phyloP scores from a whole-genome alignment of 306 rosid genomes.

The Quercus berberidifolia region DNA sequence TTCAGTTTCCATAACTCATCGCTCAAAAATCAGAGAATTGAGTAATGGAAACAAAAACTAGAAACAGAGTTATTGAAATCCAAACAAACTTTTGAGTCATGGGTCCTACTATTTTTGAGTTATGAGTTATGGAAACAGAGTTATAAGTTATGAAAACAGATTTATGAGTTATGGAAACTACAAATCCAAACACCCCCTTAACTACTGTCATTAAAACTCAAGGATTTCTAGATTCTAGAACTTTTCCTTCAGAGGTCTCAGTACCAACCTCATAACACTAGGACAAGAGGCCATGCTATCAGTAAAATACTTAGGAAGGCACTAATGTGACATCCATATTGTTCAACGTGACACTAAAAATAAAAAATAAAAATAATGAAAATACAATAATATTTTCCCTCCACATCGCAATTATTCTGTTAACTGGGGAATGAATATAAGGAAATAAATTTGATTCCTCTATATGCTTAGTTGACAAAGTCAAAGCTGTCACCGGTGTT shows the following conservation, averaged over 20 bases:
- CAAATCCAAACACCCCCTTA: too few species aligned
- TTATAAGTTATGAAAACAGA: too few species aligned
- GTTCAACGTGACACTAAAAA: background rate
- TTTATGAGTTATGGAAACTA: too few species aligned
- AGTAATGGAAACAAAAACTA: too few species aligned
- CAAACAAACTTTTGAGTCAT: too few species aligned
- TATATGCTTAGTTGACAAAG: background rate
- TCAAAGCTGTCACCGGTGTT: background rate
- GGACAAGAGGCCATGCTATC: background rate
- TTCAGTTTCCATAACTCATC: too few species aligned
- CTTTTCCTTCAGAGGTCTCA: background rate
- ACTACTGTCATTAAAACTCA: background rate
- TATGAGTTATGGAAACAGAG: too few species aligned
- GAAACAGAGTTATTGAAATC: too few species aligned
- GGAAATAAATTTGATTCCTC: too few species aligned
- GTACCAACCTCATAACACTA: background rate
- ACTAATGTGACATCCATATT: background rate
- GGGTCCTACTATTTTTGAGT: too few species aligned
- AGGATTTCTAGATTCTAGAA: background rate
- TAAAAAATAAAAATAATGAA: background rate
- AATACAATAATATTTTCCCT: background rate
- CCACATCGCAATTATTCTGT: background rate
- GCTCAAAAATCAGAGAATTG: too few species aligned
- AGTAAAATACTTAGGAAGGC: background rate
- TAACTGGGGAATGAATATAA: background rate